phyloP scores from a whole-genome alignment of 805 yeast species.

The Torulaspora maleeae region DNA sequence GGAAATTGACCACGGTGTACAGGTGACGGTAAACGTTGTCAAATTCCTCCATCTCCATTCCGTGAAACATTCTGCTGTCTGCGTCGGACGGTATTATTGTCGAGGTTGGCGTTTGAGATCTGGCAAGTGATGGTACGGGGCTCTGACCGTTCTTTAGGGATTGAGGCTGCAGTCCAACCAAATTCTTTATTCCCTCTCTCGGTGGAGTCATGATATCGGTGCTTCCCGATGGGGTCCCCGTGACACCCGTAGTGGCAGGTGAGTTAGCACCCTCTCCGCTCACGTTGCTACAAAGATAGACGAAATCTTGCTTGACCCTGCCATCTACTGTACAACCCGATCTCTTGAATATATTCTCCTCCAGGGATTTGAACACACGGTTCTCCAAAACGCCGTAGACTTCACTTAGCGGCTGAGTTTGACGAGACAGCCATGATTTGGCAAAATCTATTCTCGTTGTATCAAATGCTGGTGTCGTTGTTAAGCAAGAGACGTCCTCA shows the following conservation, averaged over 20 bases:
- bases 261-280: constrained; percentile 9
- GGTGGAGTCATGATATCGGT: constrained; percentile 10
- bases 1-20: constrained; percentile 65
- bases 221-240: constrained; percentile 4
- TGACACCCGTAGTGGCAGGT: constrained; percentile 1
- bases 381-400: constrained; percentile 74
- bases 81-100: constrained; percentile 6
- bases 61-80: constrained; percentile 9
- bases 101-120: constrained; percentile 1
- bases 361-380: constrained; percentile 52
- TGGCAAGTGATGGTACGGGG: constrained; percentile 1
- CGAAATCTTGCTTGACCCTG: constrained; percentile 34
- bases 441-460: constrained; percentile 46
- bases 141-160: not conserved
- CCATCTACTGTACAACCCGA: constrained; percentile 31
- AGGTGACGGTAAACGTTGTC: constrained; percentile 55
- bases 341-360: constrained; percentile 35
- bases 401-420: constrained; percentile 76
- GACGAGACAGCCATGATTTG: constrained; percentile 75
- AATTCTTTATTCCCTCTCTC: constrained; percentile 6
- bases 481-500: constrained; percentile 16
- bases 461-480: constrained; percentile 27
- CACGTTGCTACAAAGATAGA: constrained; percentile 26
- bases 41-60: constrained; percentile 46
- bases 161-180: constrained; percentile 2